Percentiles rank a stretch among this genome's conserved stretches.
These are phyloP conservation scores for Baeospora myosura DNA, from an alignment of 1,284 basidiomycete species.

Conservation along the genomic window DNA sequence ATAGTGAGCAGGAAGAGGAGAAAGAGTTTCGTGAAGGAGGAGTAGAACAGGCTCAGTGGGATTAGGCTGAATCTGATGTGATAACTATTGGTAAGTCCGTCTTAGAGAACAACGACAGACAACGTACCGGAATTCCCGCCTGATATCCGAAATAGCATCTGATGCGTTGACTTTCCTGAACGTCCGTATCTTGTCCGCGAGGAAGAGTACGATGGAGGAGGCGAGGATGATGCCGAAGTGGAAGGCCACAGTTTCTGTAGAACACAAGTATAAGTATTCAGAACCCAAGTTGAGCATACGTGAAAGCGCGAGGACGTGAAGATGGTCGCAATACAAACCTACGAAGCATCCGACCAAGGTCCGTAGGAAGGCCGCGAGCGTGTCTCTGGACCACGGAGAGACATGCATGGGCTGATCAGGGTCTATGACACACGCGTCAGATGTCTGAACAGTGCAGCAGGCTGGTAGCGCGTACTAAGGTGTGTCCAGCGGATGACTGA, in stretches of 20 bases:
- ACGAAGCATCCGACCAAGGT: constrained; percentile 57
- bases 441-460: not conserved
- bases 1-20: constrained; percentile 78
- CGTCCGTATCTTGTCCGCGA: constrained; percentile 29
- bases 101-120: not conserved
- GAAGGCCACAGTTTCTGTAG: constrained; percentile 62
- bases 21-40: constrained; percentile 81
- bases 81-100: constrained; percentile 1
- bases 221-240: constrained; percentile 57
- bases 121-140: constrained; percentile 45
- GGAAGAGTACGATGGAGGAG: constrained; percentile 42
- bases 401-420: constrained; percentile 25
- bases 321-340: too few relatives aligned
- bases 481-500: constrained; percentile 73
- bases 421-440: constrained; percentile 23
- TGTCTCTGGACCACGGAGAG: constrained; percentile 42
- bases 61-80: constrained; percentile 70
- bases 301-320: not conserved
- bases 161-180: constrained; percentile 20
- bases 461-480: constrained; percentile 36
- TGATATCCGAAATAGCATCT: constrained; percentile 44
- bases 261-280: too few relatives aligned
- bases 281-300: not conserved
- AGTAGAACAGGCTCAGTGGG: constrained; percentile 77
- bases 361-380: constrained; percentile 42